Evolutionary conservation across 2,329 filamentous ascomycete species (phyloP), one percentile per base, ranked within the genome.

Genomic region (Trichoderma hamatum): DNA sequence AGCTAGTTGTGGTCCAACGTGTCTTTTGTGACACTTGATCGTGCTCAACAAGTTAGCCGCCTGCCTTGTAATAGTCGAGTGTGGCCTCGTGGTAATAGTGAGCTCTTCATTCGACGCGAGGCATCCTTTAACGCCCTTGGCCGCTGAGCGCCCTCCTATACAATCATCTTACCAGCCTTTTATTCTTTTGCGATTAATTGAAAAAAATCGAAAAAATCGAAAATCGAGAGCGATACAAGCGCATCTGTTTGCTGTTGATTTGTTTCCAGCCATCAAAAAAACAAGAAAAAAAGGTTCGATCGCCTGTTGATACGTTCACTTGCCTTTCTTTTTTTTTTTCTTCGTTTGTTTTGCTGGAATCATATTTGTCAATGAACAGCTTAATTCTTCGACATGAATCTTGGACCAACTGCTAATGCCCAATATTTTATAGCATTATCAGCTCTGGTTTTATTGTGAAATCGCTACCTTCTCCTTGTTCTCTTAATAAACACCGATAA

Each of bases 61-160:
- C 67, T 68, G 68, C 59, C 68, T 69, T 69, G 72, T 75, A 74
- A 72, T 71, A 70, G 73, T 75, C 70, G 70, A 74, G 72, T 71
- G 66, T 67, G 72, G 74, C 76, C 78, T 81, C 81, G 79, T 80
- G 82, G 83, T 84, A 80, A 82, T 72, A 84, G 82, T 81, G 82
- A 83, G 77, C 78, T 75, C 76, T 75, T 76, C 74, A 71, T 74
- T 72, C 64, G 75, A 78, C 77, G 78, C 78, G 75, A 78, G 75
- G 78, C 79, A 75, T 82, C 79, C 76, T 81, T 74, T 78, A 75
- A 76, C 77, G 75, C 75, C 76, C 75, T 74, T 77, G 85, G 86
- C 82, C 85, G 85, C 86, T 84, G 85, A 24, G 86, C 86, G 85
- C 85, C 85, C 85, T 84, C 80, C 75, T 74, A 76, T 83, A 80